Evolutionary conservation across 1,284 basidiomycete species (phyloP), one percentile per base, ranked within the genome.

Genomic region (Sphaerobolus stellatus): DNA sequence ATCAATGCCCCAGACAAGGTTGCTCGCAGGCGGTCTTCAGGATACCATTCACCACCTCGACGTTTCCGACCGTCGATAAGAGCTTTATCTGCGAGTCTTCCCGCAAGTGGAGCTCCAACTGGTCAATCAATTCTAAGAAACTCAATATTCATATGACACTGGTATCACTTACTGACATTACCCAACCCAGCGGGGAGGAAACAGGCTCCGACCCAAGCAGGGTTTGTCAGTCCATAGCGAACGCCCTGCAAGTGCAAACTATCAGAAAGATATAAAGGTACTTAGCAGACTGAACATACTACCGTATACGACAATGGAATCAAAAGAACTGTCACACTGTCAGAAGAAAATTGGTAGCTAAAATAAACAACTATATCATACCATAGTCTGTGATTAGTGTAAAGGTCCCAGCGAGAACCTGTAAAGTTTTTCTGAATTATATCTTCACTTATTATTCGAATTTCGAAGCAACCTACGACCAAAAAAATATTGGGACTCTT

Each of bases 111-210:
- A 1, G 79, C 75, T 1, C 83, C 84, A 30, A 81, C 78, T 81
- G 51, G 9, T 6, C 8, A n/a, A 31, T n/a, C 7, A 31, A 11
- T 50, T 22, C 16, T 16, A 38, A 22, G n/a, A 54, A 9, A 33
- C 33, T 30, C 22, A 34, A 48, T 18, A 11, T n/a, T n/a, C n/a
- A n/a, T n/a, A n/a, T n/a, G n/a, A n/a, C 25, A 24, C 6, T 8
- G n/a, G 6, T 87, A 89, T 18, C 31, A 64, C 74, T 27, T 56
- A 83, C 80, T 63, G 49, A 84, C 72, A 60, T 86, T 87, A 1
- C 86, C 86, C 3, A 80, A 33, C 1, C 87, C 85, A 4, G 68
- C 72, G 0, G 82, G 79, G 11, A 86, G 71, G 67, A 84, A 87
- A 56, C 83, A 75, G 2, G 75, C 73, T 3, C 87, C 86, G 14